Evolutionary conservation across 768 basidiomycete species (phyloP), one percentile per base, ranked within the genome.

Genomic region (Trametes meyenii): DNA sequence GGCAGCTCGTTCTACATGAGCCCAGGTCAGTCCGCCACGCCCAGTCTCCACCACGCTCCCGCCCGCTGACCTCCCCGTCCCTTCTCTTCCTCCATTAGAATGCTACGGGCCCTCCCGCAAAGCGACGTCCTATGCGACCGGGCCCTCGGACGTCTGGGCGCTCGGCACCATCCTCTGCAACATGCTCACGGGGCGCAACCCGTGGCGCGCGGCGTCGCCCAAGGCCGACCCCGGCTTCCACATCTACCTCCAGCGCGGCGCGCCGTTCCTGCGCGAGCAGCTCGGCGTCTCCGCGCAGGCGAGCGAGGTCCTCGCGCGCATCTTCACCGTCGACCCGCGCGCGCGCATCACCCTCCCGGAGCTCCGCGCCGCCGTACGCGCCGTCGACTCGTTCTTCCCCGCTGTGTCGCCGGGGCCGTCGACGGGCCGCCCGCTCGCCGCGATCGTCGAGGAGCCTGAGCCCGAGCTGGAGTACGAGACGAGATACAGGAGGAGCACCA

Each of bases 111-210:
- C 79, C 49, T 80, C 86, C 61, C 81, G 83, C 44, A 79, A 77
- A 7, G 78, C 79, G 56, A 82, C 82, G 58, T 77, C 85, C 1
- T 99, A 98, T 76, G 87, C 89, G 16, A 92, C 95, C 12, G 81
- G 84, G 62, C 83, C 83, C 69, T 96, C 96, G 73, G 96, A 99
- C 73, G 83, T 97, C 62, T 99, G 96, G 96, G 91, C 95, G 2
- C 79, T 98, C 40, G 96, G 95, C 24, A 90, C 98, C 66, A 92
- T 99, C 65, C 87, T 99, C 43, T 85, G 96, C 72, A 99, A 99
- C 73, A 85, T 99, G 42, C 84, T 90, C 19, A 96, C 94, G 19
- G 94, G 94, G 2, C 85, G 95, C 40, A 97, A 97, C 70, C 96
- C 96, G 5, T 98, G 96, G 96, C 90, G 90, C 71, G 86, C 91